Conservation (phyloP, 148 eudicot genomes). For the Camellia lanceoleosa region DNA sequence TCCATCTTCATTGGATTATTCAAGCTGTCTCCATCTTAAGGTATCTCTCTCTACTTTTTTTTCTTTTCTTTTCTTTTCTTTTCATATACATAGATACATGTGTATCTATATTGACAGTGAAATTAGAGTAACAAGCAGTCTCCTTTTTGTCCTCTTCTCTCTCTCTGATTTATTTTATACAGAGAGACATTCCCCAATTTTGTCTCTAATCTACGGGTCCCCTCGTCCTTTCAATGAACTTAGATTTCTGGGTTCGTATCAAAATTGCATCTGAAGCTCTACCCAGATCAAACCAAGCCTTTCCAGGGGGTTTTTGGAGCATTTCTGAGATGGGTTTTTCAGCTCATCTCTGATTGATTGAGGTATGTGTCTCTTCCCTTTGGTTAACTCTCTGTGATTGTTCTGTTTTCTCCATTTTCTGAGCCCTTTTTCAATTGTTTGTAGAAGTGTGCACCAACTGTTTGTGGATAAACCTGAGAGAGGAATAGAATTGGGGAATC, state of each 20-base stretch:
- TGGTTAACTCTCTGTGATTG: not conserved
- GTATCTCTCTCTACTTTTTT: constrained; percentile 3
- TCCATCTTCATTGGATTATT: not conserved
- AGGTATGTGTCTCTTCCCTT: constrained; percentile 26
- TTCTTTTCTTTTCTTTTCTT: not conserved
- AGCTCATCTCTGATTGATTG: constrained; percentile 17
- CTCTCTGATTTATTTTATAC: constrained; percentile 22
- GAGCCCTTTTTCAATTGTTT: constrained; percentile 13
- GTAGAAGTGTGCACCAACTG: constrained; percentile 27
- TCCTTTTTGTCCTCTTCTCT: constrained; percentile 33
- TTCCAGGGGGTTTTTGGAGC: constrained; percentile 11
- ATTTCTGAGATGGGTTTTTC: constrained; percentile 22
- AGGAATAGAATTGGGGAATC: not conserved
- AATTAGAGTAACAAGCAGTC: constrained; percentile 3
- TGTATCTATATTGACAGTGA: constrained; percentile 22
- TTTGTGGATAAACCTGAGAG: constrained; percentile 34
- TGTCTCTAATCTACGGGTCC: constrained; percentile 32
- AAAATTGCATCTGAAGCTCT: constrained; percentile 18
- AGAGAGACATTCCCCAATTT: constrained; percentile 35
- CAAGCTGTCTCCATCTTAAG: constrained; percentile 15
- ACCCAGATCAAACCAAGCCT: constrained; percentile 4
- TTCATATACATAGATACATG: not conserved
- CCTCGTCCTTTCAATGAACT: constrained; percentile 11
- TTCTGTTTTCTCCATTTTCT: not conserved
- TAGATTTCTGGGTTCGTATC: constrained; percentile 14